Evolutionary conservation across 768 basidiomycete species (phyloP), one percentile per base, ranked within the genome.

Genomic region (Naganishia friedmannii): DNA sequence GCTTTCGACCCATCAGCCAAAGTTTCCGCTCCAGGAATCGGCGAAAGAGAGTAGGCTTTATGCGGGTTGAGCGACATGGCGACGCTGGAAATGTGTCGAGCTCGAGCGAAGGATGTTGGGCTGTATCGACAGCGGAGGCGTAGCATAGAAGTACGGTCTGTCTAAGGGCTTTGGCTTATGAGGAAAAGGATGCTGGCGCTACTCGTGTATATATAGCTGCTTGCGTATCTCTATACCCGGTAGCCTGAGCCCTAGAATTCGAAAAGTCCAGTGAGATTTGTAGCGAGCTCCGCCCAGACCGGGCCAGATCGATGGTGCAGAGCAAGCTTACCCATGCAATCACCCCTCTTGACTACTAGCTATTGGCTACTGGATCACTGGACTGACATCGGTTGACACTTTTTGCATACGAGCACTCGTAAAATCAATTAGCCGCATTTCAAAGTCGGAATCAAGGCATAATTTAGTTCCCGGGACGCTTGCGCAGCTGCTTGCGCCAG

Each of bases 21-120:
- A 31, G 23, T 66, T 53, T 70, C 70, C 45, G 70, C 70, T 21
- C 70, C 70, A 23, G 70, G 70, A 26, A 70, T 53, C 2, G 55
- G 60, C 26, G 46, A 31, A 23, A 70, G 53, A 12, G 42, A 13
- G 55, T 42, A 70, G 3, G 53, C 65, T 39, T 60, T 53, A 54
- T 70, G 66, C 4, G 60, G 60, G 21, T 63, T 42, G 1, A 37
- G 23, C 39, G 60, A 63, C 60, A 63, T 45, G 17, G 42, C 39
- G 6, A 42, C 12, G 39, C 21, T 26, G 37, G n/a, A n/a, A n/a
- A n/a, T n/a, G n/a, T n/a, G n/a, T n/a, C n/a, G n/a, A n/a, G n/a
- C n/a, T n/a, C 39, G 39, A 5, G 29, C 29, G 23, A 34, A 45
- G 12, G 42, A 42, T 29, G 26, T n/a, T 21, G 60, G 39, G n/a